Evolutionary conservation across 2,329 filamentous ascomycete species (phyloP).

Genomic region (Colletotrichum eremochloae): DNA sequence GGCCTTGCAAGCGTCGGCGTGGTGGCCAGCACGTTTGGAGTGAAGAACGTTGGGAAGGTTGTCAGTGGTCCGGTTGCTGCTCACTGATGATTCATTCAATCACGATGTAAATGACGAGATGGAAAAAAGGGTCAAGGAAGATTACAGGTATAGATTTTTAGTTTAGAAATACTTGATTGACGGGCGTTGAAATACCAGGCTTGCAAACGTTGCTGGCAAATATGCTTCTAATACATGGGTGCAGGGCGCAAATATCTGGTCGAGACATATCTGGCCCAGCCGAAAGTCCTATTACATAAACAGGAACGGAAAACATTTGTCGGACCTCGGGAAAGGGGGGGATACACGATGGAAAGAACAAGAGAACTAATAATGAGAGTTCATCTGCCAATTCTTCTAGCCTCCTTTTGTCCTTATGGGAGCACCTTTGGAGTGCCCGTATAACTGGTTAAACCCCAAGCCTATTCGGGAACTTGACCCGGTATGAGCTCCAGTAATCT

Average conservation of each 20-base stretch:
- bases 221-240: too few species aligned
- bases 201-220: neutral
- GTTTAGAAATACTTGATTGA: neutral
- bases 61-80: conserved; percentile 12
- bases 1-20: conserved; percentile 30
- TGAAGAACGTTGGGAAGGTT: conserved; percentile 27
- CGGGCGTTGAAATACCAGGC: too few species aligned
- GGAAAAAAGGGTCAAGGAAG: neutral
- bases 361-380: too few species aligned
- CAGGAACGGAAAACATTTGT: too few species aligned
- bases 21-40: conserved; percentile 26
- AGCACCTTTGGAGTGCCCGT: too few species aligned
- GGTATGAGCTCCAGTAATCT: neutral
- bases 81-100: conserved; percentile 6
- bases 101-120: neutral
- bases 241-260: too few species aligned
- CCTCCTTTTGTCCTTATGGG: too few species aligned
- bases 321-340: too few species aligned
- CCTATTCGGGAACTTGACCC: neutral
- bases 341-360: too few species aligned
- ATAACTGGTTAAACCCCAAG: neutral
- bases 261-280: too few species aligned
- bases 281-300: too few species aligned
- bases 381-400: too few species aligned
- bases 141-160: neutral